Evolutionary conservation across 768 basidiomycete species (phyloP), one percentile per base, ranked within the genome.

Genomic region (Artomyces pyxidatus): DNA sequence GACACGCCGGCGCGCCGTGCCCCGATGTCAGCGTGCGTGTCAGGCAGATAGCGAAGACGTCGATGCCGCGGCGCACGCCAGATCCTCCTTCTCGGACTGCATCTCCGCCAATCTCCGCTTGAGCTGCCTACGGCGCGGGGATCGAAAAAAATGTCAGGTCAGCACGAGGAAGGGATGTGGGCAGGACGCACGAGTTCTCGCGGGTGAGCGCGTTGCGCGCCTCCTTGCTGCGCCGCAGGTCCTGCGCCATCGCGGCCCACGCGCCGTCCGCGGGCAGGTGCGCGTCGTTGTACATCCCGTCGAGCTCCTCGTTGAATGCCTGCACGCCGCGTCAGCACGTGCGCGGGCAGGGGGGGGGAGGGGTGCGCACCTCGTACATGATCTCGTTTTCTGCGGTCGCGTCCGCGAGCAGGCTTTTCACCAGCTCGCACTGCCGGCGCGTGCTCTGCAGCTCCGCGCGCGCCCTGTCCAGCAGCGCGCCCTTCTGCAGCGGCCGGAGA

Each of bases 261-360:
- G 90, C 89, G 58, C 92, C 88, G 42, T 83, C 80, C 19, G 82
- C 80, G 10, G 92, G 89, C 42, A 94, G 76, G 51, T 85, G 78
- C 23, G 78, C 79, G 50, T 93, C 89, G 44, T 85, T 84, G 65
- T 83, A 95, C 88, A 95, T 89, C 16, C 78, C 81, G 55, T 93
- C 91, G 27, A 96, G 74, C 63, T 95, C 92, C 61, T 92, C 90
- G 63, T 96, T 95, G 69, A 96, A 94, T 3, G 89, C 87, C 91
- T 94, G 29, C 2, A 35, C 19, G 22, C 41, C 37, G 29, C 14
- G 46, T 25, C 21, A 26, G 16, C 29, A 28, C 45, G 16, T 9
- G 47, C 23, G 26, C 35, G 19, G 22, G 22, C 26, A 46, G n/a
- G 40, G 26, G 19, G 47, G 25, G 29, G 23, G 4, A 17, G 23